phyloP scores from a whole-genome alignment of 768 basidiomycete species.

The Mycena galopus region DNA sequence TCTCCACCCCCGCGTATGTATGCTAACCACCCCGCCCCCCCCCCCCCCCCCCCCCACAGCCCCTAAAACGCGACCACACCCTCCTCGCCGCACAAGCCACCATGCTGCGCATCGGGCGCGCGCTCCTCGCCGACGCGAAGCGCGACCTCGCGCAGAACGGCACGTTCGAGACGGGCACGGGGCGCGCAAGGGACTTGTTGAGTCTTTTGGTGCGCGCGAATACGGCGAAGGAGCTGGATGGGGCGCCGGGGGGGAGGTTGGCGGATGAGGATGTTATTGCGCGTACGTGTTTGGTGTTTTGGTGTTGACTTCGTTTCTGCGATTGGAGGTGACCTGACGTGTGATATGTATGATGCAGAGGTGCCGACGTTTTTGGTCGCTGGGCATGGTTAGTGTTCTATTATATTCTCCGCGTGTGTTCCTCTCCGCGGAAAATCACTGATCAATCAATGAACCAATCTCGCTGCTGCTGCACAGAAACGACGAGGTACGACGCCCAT shows the following conservation, averaged over 20 bases:
- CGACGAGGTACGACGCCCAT: constrained; percentile 51
- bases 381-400: constrained; percentile 54
- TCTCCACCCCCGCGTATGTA: no score
- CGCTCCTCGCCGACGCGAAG: constrained; percentile 66
- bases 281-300: constrained; percentile 52
- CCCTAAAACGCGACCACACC: constrained; percentile 39
- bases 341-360: no score
- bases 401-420: no score
- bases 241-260: constrained; percentile 63
- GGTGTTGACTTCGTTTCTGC: no score
- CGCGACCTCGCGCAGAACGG: constrained; percentile 44
- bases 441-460: no score
- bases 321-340: no score
- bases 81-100: constrained; percentile 43
- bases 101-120: constrained; percentile 63
- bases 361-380: constrained; percentile 67
- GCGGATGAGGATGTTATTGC: constrained; percentile 72
- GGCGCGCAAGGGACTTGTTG: constrained; percentile 62
- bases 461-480: constrained; percentile 52
- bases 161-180: constrained; percentile 44
- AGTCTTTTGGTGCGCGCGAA: constrained; percentile 74
- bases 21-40: no score
- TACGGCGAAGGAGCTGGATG: constrained; percentile 72
- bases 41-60: constrained; percentile 46
- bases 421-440: no score